These are phyloP conservation scores for Trematosphaeria pertusa DNA, from an alignment of 2,329 filamentous ascomycete species.

Conservation along the genomic window DNA sequence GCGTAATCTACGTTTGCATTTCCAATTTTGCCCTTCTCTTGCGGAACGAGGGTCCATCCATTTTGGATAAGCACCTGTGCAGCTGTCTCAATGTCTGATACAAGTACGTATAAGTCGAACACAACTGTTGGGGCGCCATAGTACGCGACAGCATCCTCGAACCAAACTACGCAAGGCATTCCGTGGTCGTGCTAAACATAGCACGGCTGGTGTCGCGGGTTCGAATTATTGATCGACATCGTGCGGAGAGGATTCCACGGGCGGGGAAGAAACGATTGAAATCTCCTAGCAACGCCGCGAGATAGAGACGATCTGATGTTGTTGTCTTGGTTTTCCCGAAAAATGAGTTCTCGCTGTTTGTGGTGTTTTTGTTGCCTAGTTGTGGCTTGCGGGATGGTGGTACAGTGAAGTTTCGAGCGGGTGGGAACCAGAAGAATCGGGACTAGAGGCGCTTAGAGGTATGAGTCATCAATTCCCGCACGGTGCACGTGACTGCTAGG, in stretches of 20 bases:
- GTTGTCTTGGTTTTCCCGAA: no score
- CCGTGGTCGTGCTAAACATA: constrained; percentile 2
- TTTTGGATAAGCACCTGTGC: constrained; percentile 6
- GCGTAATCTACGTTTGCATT: constrained; percentile 7
- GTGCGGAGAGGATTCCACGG: neutral
- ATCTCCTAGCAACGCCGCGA: neutral
- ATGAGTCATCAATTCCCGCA: no score
- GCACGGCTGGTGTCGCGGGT: constrained; percentile 1
- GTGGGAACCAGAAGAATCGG: no score
- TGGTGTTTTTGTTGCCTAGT: no score
- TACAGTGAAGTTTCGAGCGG: no score
- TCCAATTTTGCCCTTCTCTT: constrained; percentile 10
- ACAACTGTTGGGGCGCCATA: constrained; percentile 13
- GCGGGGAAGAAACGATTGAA: neutral
- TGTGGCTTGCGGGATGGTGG: no score
- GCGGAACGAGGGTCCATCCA: constrained; percentile 10
- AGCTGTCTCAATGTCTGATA: constrained; percentile 8
- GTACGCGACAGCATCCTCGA: constrained; percentile 13
- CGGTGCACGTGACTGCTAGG: no score
- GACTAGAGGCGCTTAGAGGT: no score
- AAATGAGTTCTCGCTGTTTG: no score
- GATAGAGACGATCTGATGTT: no score
- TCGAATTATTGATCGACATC: constrained; percentile 1
- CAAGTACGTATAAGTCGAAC: constrained; percentile 12
- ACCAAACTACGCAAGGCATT: constrained; percentile 14